phyloP scores from a whole-genome alignment of 768 basidiomycete genomes.

The Mycena sanguinolenta region DNA sequence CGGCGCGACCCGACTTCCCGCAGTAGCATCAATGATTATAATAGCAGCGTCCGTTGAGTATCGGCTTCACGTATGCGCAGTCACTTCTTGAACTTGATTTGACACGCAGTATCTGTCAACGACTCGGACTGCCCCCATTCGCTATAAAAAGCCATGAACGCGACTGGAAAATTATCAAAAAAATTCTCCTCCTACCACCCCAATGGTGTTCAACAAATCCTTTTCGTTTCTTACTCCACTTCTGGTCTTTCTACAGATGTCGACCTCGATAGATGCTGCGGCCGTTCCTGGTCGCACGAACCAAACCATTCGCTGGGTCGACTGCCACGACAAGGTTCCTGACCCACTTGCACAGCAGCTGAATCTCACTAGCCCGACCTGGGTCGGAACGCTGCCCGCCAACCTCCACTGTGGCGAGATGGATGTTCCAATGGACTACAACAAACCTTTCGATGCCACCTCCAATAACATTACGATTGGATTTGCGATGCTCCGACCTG shows the following conservation, averaged over 20 bases:
- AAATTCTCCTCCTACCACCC: background rate
- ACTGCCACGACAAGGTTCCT: conserved; percentile 23
- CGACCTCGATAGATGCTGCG: background rate
- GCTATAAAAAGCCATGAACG: no score
- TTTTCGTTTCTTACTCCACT: background rate
- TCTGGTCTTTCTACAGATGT: background rate
- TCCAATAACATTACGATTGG: conserved; percentile 30
- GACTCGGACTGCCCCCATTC: no score
- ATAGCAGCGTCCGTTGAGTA: no score
- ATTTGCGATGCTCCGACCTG: conserved; percentile 33
- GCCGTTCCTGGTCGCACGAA: background rate
- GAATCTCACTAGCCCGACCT: conserved; percentile 12
- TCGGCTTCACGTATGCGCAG: no score
- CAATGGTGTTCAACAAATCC: background rate
- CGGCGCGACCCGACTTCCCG: no score
- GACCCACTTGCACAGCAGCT: conserved; percentile 5
- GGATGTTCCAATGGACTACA: conserved; percentile 34
- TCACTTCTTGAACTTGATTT: no score
- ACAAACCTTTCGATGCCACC: conserved; percentile 12
- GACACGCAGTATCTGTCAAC: no score
- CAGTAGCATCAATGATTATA: no score
- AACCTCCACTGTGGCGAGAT: conserved; percentile 30
- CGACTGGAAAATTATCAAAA: no score
- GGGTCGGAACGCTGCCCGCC: conserved; percentile 9
- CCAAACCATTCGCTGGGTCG: conserved; percentile 26